Evolutionary conservation across 2,329 filamentous ascomycete species (phyloP).

Genomic region (Exophiala lecanii-corni): DNA sequence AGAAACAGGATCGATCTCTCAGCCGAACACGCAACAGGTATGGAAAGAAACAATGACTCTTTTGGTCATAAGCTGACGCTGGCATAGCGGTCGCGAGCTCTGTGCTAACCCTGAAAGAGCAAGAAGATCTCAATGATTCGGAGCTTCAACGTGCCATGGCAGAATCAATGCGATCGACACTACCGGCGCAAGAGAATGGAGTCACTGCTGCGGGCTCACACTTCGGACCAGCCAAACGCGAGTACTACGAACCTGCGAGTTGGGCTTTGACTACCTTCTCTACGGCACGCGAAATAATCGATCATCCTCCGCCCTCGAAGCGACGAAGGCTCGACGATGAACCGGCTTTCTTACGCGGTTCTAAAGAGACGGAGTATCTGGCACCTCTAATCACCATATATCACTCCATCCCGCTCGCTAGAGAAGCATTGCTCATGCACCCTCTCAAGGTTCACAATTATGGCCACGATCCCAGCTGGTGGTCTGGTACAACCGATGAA

Average conservation of each 20-base stretch:
- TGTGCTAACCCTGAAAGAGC: slow-evolving; percentile 32
- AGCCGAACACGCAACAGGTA: slow-evolving; percentile 31
- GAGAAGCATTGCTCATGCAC: slow-evolving; percentile 53
- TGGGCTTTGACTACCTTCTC: slow-evolving; percentile 54
- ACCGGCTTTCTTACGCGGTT: slow-evolving; percentile 56
- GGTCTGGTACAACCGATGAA: slow-evolving; percentile 53
- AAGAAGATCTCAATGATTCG: slow-evolving; percentile 38
- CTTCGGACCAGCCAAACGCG: slow-evolving; percentile 53
- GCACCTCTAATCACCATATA: slow-evolving; percentile 57
- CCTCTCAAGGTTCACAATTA: slow-evolving; percentile 46
- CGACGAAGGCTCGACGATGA: slow-evolving; percentile 45
- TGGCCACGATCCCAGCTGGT: slow-evolving; percentile 56
- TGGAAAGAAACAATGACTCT: slow-evolving; percentile 3
- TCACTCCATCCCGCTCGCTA: slow-evolving; percentile 56
- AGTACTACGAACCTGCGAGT: slow-evolving; percentile 48
- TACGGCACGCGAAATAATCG: slow-evolving; percentile 49
- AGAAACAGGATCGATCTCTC: slow-evolving; percentile 28
- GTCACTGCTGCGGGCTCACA: slow-evolving; percentile 40
- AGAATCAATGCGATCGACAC: slow-evolving; percentile 40
- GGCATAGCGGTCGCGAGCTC: slow-evolving; percentile 22
- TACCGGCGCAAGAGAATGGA: slow-evolving; percentile 53
- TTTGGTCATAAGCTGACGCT: slow-evolving; percentile 3
- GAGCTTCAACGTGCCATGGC: slow-evolving; percentile 44
- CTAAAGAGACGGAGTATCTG: slow-evolving; percentile 50
- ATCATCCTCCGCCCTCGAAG: slow-evolving; percentile 49